Conservation (phyloP, 2,329 filamentous ascomycete genomes). For the Phoma sp. region DNA sequence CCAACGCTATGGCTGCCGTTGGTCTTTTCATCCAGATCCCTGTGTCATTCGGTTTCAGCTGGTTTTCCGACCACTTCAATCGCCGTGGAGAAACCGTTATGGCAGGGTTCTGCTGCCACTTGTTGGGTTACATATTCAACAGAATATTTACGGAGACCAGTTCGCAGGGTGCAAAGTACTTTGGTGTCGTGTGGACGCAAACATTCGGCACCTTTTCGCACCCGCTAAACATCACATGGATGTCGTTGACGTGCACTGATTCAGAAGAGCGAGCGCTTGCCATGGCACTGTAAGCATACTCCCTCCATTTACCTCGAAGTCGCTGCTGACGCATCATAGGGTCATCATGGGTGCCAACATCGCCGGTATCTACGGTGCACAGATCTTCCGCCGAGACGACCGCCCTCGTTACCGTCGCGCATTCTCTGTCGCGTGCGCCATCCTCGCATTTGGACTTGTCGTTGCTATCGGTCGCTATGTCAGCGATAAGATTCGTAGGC, state of each 20-base stretch:
- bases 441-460: conserved; percentile 52
- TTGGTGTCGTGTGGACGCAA: conserved; percentile 63
- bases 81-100: conserved; percentile 61
- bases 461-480: conserved; percentile 53
- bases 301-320: too few relatives aligned
- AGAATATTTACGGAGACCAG: conserved; percentile 54
- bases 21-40: conserved; percentile 61
- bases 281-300: conserved; percentile 58
- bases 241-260: conserved; percentile 62
- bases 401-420: conserved; percentile 58
- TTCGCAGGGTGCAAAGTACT: conserved; percentile 55
- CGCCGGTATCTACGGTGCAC: conserved; percentile 65
- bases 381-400: conserved; percentile 64
- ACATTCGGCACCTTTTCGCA: conserved; percentile 62
- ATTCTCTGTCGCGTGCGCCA: conserved; percentile 55
- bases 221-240: conserved; percentile 66
- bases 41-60: conserved; percentile 59
- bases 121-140: conserved; percentile 62
- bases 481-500: conserved; percentile 46
- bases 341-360: conserved; percentile 68
- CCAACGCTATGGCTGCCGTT: conserved; percentile 63
- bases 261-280: conserved; percentile 64
- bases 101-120: conserved; percentile 52
- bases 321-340: conserved; percentile 32
- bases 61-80: conserved; percentile 59